Evolutionary conservation across 2,329 filamentous ascomycete species (phyloP), one percentile per base, ranked within the genome.

Genomic region (Alternaria metachromatica): DNA sequence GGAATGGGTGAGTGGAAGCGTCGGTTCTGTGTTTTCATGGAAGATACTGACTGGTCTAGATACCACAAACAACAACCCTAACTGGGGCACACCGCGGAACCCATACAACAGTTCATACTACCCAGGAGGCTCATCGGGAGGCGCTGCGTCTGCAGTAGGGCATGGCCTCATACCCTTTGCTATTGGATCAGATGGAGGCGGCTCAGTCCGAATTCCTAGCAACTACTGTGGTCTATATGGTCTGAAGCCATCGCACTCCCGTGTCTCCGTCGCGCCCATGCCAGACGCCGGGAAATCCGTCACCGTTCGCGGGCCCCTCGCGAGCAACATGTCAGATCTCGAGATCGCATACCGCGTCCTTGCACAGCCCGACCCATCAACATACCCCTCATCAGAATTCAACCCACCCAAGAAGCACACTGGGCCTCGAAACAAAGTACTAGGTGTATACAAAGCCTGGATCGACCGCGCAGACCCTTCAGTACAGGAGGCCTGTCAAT

Each of bases 331-430:
- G 66, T 84, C 89, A 37, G 94, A 97, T 73, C 87, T 97, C 6
- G 90, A 91, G 65, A 85, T 94, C 56, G 90, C 92, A n/a, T 97
- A 96, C 82, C 89, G 92, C 54, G 78, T 92, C 71, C 93, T 96
- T 86, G 87, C 92, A 3, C 86, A 88, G 56, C 91, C 93, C 0
- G 87, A 97, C 72, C 87, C 90, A 0, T 80, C 84, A 3, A 86
- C 90, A 75, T 82, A 85, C 0, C 80, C 85, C 8, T 90, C 91
- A 18, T 80, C 86, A 8, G 81, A 85, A 13, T 96, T 96, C 77
- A 86, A 87, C 0, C 84, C 88, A 6, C 79, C 84, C 5, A 58
- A 66, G 5, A 88, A 87, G 13, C 80, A 41, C 63, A 73, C 75
- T 9, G 84, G 83, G 2, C 64, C 73, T 10, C 72, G 72, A 7